Conservation (phyloP, 108 stramenopile genomes). For the Skeletonema marinoi region DNA sequence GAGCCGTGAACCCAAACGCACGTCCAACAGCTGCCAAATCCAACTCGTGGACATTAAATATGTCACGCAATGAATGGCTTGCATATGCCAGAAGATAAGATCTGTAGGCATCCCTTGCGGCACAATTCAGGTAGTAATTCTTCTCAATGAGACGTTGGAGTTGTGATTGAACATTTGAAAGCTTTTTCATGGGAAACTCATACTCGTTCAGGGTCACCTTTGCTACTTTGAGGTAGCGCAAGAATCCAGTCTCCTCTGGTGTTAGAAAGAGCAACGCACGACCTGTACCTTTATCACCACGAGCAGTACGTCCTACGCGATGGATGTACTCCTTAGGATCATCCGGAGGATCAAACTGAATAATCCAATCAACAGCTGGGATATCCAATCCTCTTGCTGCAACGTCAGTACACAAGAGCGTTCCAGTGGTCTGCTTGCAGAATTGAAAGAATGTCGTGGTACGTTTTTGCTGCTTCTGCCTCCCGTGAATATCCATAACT, state of each 20-base stretch:
- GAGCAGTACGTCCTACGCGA: constrained; percentile 91
- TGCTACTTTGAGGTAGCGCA: constrained; percentile 94
- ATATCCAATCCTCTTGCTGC: constrained; percentile 98
- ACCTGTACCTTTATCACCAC: constrained; percentile 92
- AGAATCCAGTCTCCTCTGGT: constrained; percentile 97
- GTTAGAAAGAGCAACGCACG: constrained; percentile 97
- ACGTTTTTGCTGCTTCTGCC: constrained; percentile 98
- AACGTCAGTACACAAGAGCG: constrained; percentile 98
- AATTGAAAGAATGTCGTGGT: constrained; percentile 99
- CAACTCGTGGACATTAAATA: constrained; percentile 97
- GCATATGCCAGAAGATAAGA: constrained; percentile 97
- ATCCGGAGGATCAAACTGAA: constrained; percentile 99
- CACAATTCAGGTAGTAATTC: constrained; percentile 98
- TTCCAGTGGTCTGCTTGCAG: constrained; percentile 92
- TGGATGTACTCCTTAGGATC: constrained; percentile 99
- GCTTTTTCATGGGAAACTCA: constrained; percentile 95
- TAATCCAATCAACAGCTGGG: constrained; percentile 98
- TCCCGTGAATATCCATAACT: constrained; percentile 98
- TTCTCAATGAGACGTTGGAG: constrained; percentile 95
- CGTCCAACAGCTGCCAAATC: constrained; percentile 94
- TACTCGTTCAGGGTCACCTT: constrained; percentile 98
- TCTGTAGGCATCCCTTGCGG: constrained; percentile 96
- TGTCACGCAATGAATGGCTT: constrained; percentile 95
- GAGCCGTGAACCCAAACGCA: constrained; percentile 97
- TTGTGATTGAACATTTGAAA: constrained; percentile 95